These are phyloP conservation scores for Guadua angustifolia DNA, from an alignment of 176 grass and related monocot genomes.

Conservation along the genomic window DNA sequence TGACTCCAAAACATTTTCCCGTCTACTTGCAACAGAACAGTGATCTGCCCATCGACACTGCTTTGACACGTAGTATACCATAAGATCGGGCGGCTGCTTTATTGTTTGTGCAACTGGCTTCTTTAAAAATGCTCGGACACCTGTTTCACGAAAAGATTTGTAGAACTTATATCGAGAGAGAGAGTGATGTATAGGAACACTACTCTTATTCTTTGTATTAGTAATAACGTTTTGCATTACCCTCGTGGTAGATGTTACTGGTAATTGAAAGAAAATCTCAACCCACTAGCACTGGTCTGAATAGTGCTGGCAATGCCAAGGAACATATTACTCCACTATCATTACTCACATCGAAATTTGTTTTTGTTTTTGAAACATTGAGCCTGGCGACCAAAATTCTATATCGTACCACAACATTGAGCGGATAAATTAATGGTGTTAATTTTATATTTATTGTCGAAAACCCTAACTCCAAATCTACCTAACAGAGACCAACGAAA, in stretches of 20 bases:
- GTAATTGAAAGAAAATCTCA: conserved; percentile 20
- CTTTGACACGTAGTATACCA: background rate
- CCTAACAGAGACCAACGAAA: background rate
- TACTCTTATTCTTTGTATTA: no score
- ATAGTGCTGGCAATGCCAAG: background rate
- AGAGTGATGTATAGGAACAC: no score
- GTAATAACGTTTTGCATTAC: background rate
- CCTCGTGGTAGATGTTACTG: conserved; percentile 27
- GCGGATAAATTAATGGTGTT: background rate
- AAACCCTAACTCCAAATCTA: background rate
- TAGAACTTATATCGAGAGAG: no score
- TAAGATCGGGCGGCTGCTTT: background rate
- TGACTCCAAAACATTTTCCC: conserved; percentile 7
- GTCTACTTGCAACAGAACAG: conserved; percentile 19
- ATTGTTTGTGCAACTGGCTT: background rate
- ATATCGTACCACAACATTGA: background rate
- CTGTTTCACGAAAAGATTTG: background rate
- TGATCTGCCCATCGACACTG: background rate
- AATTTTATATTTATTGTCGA: background rate
- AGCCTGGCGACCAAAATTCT: background rate
- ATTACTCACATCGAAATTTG: background rate
- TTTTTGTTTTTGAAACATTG: background rate
- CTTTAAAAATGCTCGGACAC: conserved; percentile 4
- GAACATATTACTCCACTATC: background rate
- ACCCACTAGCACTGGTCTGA: conserved; percentile 11